These are phyloP conservation scores for Stephania cephalantha DNA, from an alignment of 164 flowering plant species.

Conservation along the genomic window DNA sequence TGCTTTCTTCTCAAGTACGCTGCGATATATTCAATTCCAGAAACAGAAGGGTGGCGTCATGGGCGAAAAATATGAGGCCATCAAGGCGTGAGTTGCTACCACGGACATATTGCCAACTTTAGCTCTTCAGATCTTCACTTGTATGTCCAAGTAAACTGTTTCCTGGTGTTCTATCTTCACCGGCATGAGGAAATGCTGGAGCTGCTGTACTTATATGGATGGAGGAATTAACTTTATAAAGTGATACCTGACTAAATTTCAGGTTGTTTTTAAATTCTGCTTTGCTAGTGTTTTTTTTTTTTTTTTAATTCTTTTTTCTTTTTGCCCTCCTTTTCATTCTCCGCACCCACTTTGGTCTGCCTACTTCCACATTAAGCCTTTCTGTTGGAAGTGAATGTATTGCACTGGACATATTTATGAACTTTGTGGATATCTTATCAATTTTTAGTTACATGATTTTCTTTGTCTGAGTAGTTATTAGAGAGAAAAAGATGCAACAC, in stretches of 20 bases:
- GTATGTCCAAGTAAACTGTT: background rate
- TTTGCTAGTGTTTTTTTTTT: background rate
- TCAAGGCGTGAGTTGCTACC: slow-evolving; percentile 44
- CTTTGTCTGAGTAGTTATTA: background rate
- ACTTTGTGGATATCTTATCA: background rate
- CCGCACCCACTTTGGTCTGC: background rate
- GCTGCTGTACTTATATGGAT: background rate
- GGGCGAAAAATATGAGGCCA: slow-evolving; percentile 73
- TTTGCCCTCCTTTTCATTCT: background rate
- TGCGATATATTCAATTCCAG: slow-evolving; percentile 82
- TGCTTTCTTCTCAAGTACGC: slow-evolving; percentile 82
- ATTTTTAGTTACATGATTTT: background rate
- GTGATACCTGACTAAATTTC: background rate
- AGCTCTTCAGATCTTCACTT: background rate
- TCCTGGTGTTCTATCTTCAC: background rate
- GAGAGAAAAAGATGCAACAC: background rate
- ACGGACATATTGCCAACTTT: background rate
- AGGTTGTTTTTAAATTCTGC: background rate
- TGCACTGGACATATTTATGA: background rate
- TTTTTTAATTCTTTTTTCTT: background rate
- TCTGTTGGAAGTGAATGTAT: background rate
- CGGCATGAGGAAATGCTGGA: background rate
- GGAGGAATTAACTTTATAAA: background rate
- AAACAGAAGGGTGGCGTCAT: slow-evolving; percentile 90
- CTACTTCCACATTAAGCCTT: background rate